phyloP scores from a whole-genome alignment of 1,284 basidiomycete species.

The Ustilago shanxiensis region DNA sequence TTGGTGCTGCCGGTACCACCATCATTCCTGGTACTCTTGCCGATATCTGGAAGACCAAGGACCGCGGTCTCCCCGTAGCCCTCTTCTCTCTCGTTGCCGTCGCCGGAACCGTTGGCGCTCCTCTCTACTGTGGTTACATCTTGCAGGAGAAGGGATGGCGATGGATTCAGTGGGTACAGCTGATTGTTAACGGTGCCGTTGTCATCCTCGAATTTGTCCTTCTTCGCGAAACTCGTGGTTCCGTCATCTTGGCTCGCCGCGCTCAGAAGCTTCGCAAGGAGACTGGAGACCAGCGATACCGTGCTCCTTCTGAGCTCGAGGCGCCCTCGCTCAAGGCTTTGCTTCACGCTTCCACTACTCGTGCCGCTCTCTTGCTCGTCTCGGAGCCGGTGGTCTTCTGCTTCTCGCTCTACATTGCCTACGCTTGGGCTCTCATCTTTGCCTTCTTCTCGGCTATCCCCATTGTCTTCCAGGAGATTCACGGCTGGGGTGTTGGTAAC shows the following conservation, averaged over 20 bases:
- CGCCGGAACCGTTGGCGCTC: constrained; percentile 62
- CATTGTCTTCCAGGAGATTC: constrained; percentile 68
- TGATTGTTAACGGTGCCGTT: constrained; percentile 64
- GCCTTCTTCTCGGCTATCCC: constrained; percentile 69
- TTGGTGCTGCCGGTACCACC: constrained; percentile 67
- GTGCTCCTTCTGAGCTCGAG: constrained; percentile 69
- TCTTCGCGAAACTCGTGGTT: constrained; percentile 69
- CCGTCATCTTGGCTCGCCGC: constrained; percentile 63
- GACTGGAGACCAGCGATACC: constrained; percentile 67
- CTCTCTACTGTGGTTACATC: constrained; percentile 67
- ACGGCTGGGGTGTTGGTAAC: constrained; percentile 68
- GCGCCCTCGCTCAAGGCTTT: constrained; percentile 66
- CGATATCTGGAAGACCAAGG: constrained; percentile 66
- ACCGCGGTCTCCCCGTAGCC: constrained; percentile 65
- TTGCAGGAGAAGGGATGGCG: constrained; percentile 67
- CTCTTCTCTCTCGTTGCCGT: constrained; percentile 70
- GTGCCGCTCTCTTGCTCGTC: constrained; percentile 65
- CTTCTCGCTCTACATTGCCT: constrained; percentile 67
- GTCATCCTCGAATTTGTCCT: constrained; percentile 66
- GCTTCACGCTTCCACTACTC: constrained; percentile 63
- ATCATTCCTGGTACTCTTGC: constrained; percentile 54
- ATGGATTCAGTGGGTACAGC: constrained; percentile 68
- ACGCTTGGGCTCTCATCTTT: constrained; percentile 66
- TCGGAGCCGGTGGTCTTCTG: constrained; percentile 68
- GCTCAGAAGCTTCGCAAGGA: constrained; percentile 68